Evolutionary conservation across 2,329 filamentous ascomycete species (phyloP).

Genomic region (Cladosporium sp.): DNA sequence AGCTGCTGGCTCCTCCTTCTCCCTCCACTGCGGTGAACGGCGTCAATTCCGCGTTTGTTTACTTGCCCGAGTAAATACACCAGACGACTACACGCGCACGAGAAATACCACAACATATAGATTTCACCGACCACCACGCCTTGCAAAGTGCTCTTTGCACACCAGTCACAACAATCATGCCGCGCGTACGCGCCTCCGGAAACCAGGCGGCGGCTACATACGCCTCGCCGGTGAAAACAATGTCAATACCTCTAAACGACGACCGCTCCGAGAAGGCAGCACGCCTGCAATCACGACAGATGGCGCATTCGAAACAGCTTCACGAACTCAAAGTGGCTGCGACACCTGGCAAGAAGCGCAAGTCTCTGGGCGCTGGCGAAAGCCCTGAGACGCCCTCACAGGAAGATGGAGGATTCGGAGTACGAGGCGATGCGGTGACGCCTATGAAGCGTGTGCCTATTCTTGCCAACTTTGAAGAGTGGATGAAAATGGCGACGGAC

Average conservation of each 20-base stretch:
- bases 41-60: conserved; percentile 7
- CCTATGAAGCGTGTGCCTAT: conserved; percentile 96
- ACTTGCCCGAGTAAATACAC: background rate
- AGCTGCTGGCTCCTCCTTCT: too few relatives aligned
- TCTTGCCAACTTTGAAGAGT: conserved; percentile 96
- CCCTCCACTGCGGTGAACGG: too few relatives aligned
- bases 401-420: conserved; percentile 53
- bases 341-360: conserved; percentile 57
- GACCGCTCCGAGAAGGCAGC: conserved; percentile 88
- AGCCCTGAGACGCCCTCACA: conserved; percentile 48
- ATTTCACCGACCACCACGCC: background rate
- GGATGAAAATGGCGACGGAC: conserved; percentile 99
- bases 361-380: conserved; percentile 33
- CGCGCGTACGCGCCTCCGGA: conserved; percentile 40
- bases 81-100: background rate
- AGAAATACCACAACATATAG: background rate
- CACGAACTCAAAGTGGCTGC: conserved; percentile 83
- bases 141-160: background rate
- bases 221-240: conserved; percentile 47
- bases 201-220: conserved; percentile 45
- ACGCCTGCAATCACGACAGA: conserved; percentile 80
- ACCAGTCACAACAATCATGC: conserved; percentile 24
- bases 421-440: conserved; percentile 73
- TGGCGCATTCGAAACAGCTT: conserved; percentile 83
- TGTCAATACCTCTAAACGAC: conserved; percentile 90